Percentiles rank a stretch among this genome's conserved stretches.
phyloP scores from a whole-genome alignment of 352 stramenopile genomes.

The Phytophthora uliginosa region DNA sequence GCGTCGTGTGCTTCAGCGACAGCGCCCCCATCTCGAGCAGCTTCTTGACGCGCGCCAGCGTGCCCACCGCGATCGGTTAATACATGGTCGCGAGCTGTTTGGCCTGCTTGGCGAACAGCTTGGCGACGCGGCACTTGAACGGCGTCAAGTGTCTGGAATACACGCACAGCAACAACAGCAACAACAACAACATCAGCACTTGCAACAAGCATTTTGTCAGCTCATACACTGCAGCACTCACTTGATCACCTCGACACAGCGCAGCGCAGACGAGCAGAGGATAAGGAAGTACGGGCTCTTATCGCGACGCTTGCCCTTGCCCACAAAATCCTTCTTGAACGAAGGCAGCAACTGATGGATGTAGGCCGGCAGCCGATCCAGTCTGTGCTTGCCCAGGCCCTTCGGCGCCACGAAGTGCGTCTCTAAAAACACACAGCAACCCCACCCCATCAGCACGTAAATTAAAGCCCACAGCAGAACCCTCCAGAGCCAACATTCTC shows the following conservation, averaged over 20 bases:
- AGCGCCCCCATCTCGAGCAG: slow-evolving; percentile 81
- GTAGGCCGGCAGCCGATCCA: slow-evolving; percentile 74
- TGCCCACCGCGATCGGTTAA: slow-evolving; percentile 85
- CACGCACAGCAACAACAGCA: no score
- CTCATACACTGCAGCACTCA: no score
- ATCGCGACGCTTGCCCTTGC: slow-evolving; percentile 83
- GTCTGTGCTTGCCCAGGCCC: slow-evolving; percentile 83
- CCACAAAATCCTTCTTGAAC: slow-evolving; percentile 85
- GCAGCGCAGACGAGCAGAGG: slow-evolving; percentile 84
- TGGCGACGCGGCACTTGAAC: slow-evolving; percentile 29
- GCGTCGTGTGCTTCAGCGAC: slow-evolving; percentile 82
- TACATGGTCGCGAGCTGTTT: slow-evolving; percentile 81
- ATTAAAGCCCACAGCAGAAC: neutral
- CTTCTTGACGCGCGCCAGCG: slow-evolving; percentile 79
- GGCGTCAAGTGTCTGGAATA: no score
- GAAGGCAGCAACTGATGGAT: slow-evolving; percentile 75
- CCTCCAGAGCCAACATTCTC: slow-evolving; percentile 39
- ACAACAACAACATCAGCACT: no score
- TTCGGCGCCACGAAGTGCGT: slow-evolving; percentile 68
- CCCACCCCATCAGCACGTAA: neutral
- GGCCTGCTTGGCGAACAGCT: slow-evolving; percentile 96
- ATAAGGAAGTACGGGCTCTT: slow-evolving; percentile 95
- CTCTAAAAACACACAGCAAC: slow-evolving; percentile 40
- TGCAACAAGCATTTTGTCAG: no score
- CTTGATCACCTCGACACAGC: slow-evolving; percentile 53